Percentiles rank a stretch among this genome's conserved stretches.
phyloP scores from a whole-genome alignment of 371 early-diverging fungal genomes.

The Apophysomyces trapeziformis region DNA sequence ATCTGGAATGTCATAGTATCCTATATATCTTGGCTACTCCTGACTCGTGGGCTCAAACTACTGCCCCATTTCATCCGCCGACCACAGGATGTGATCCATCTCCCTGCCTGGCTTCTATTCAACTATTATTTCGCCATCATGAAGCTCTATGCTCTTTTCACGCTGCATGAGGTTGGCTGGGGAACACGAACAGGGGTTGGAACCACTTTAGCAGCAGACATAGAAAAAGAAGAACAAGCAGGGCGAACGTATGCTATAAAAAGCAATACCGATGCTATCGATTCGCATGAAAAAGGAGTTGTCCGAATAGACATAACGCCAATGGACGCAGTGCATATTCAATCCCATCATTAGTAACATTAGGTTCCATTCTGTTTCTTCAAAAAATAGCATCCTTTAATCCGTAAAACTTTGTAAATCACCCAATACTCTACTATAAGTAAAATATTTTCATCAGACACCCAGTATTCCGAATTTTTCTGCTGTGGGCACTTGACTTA shows the following conservation, averaged over 20 bases:
- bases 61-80: conserved; percentile 64
- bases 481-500: conserved; percentile 84
- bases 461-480: conserved; percentile 91
- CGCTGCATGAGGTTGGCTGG: conserved; percentile 70
- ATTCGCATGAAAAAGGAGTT: conserved; percentile 8
- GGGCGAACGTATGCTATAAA: too few species aligned
- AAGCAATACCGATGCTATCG: neutral
- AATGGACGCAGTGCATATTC: neutral
- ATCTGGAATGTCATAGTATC: conserved; percentile 61
- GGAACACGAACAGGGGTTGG: conserved; percentile 64
- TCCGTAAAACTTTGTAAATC: neutral
- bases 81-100: conserved; percentile 62
- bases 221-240: conserved; percentile 25
- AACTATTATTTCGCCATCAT: conserved; percentile 70
- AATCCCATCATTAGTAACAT: neutral
- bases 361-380: neutral
- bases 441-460: conserved; percentile 24
- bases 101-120: conserved; percentile 69
- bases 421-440: neutral
- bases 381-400: neutral
- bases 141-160: conserved; percentile 65
- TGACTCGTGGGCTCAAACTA: conserved; percentile 65
- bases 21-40: conserved; percentile 63
- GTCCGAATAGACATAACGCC: conserved; percentile 41
- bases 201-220: conserved; percentile 45